Base-by-base conservation (phyloP, 1,284 basidiomycete genomes). In the Moesziomyces aphidis region DNA sequence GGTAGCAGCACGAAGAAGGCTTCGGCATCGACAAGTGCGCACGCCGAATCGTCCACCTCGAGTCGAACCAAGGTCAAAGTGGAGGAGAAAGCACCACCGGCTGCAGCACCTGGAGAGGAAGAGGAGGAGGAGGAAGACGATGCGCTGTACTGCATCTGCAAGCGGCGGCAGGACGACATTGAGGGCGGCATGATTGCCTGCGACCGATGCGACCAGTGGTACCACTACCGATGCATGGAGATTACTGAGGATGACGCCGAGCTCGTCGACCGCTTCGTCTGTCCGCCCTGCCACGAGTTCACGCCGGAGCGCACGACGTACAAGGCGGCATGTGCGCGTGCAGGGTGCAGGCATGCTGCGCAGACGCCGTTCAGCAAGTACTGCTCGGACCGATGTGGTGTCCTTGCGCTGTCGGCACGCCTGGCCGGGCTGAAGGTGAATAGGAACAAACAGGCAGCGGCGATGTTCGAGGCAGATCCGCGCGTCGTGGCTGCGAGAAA, bases 111-210 rank as follows among this genome's bases (percentile, higher is more conserved):
- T 22, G 26, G 31, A 10, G 44, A 54, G 19, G 55, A 62, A 4
- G 59, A 61, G 5, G 58, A 61, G 10, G 69, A 73, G 19, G 76
- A 76, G 19, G 67, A 68, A 39, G 77, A 77, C 51, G 61, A 50
- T 10, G 56, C 62, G 9, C 55, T 79, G 2, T 77, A 79, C 50
- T 79, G 77, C 60, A 65, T 73, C 51, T 79, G 77, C 55, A 67
- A 72, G 19, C 52, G 44, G 8, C 55, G 56, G 4, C 73, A 75
- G 23, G 68, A 66, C 31, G 80, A 81, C 26, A 76, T 76, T 24
- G 73, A 78, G 39, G 73, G 77, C n/a, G 72, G 77, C 23, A 82
- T 82, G 81, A 77, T 82, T 54, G 75, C 73, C 52, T 82, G 81
- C 53, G 81, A 82, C 45, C 55, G 61, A 13, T 82, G 81, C 55